Evolutionary conservation across 371 early-diverging fungal genomes (phyloP), one percentile per base, ranked within the genome.

Genomic region (Amoeboaphelidium protococcarum): DNA sequence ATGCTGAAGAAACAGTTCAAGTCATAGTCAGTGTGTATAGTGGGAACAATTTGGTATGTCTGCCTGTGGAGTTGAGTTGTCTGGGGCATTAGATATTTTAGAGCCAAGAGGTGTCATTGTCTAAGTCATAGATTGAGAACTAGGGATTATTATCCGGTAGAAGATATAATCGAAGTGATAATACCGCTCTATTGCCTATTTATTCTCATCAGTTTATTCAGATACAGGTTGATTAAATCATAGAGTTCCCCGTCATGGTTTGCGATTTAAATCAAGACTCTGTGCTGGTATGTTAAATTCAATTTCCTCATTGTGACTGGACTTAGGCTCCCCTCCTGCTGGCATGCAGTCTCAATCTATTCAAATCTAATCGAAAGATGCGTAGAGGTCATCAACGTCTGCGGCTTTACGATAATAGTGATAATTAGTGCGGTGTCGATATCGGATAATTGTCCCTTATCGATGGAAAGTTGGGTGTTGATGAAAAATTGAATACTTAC

Each of bases 231-330:
- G 78, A 80, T 84, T 55, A 70, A 79, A 45, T 55, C n/a, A n/a
- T n/a, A n/a, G n/a, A n/a, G n/a, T n/a, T n/a, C n/a, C n/a, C n/a
- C n/a, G n/a, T n/a, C n/a, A n/a, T n/a, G n/a, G n/a, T n/a, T n/a
- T n/a, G n/a, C n/a, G n/a, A n/a, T n/a, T n/a, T n/a, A n/a, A n/a
- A n/a, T n/a, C n/a, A n/a, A n/a, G n/a, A n/a, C n/a, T n/a, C n/a
- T n/a, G n/a, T n/a, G n/a, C n/a, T n/a, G n/a, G n/a, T n/a, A n/a
- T 87, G 43, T 86, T 84, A 58, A 80, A 80, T 66, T 82, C 78
- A 46, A 10, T 43, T 20, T 26, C 4, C 24, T 22, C 2, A 25
- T 45, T 4, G 2, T n/a, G n/a, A 48, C 2, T 23, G 1, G 21
- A 4, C 13, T 3, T 23, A 19, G 2, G 13, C 20, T 2, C 20